phyloP scores from a whole-genome alignment of 345 rosid species.

The Citrus australasica region DNA sequence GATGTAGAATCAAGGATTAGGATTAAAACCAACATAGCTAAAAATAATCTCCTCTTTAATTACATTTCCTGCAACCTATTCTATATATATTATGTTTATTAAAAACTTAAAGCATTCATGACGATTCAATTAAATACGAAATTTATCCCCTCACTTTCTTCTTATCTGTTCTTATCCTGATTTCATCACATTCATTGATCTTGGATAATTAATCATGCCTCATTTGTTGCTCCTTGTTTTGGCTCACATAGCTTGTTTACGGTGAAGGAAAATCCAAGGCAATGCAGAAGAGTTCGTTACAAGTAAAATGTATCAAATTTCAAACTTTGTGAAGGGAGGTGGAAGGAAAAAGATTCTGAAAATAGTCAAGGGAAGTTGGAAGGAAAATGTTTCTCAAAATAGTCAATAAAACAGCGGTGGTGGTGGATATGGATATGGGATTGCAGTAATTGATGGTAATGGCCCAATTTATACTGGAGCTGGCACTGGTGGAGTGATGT shows the following conservation, averaged over 20 bases:
- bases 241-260: background rate
- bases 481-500: conserved; percentile 12
- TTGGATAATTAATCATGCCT: background rate
- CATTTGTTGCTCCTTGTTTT: background rate
- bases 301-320: background rate
- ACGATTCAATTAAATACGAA: background rate
- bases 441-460: conserved; percentile 31
- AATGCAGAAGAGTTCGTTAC: background rate
- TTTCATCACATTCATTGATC: background rate
- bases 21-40: background rate
- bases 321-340: background rate
- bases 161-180: background rate
- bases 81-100: conserved; percentile 12
- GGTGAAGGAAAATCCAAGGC: background rate
- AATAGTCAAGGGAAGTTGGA: background rate
- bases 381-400: no score
- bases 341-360: background rate
- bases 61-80: conserved; percentile 12
- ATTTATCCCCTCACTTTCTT: background rate
- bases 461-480: conserved; percentile 21
- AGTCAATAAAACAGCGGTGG: conserved; percentile 27
- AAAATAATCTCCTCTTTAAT: conserved; percentile 7
- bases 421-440: conserved; percentile 39
- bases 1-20: background rate
- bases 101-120: background rate